Base-by-base conservation (phyloP, 805 yeast genomes). In the Zygoascus biomembranicola region DNA sequence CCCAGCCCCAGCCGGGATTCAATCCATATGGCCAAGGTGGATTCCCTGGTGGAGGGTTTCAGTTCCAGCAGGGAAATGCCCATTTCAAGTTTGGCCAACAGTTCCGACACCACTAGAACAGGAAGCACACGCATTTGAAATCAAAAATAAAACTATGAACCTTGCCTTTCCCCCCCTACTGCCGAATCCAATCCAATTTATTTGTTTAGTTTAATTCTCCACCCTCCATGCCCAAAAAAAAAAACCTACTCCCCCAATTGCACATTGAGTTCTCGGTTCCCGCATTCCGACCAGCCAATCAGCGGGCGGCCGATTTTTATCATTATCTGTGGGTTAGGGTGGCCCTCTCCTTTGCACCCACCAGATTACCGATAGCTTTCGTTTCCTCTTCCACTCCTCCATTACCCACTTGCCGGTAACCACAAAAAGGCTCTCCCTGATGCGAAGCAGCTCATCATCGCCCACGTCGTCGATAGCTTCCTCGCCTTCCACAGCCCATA, bases 41-140 rank as follows among this genome's bases (percentile, higher is more conserved):
- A 5, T 11, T 11, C 50, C 32, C 10, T 16, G 46, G 32, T n/a
- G 54, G 54, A 6, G 49, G 49, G 37, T 54, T 54, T 51, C 52
- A 44, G 35, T 47, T 23, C 35, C 50, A 52, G 47, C 28, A 35
- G 26, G 26, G 26, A 14, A 18, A 18, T 14, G 23, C 26, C 44
- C 44, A 19, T 6, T 42, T 42, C 20, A 16, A 42, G 26, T 42
- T 42, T 42, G 42, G 42, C 42, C 42, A 37, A 37, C 18, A 14
- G 42, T 14, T 23, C 6, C 39, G 39, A n/a, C 39, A 35, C 16
- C 39, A 35, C 16, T 35, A 11, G n/a, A n/a, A n/a, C n/a, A n/a
- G n/a, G n/a, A n/a, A n/a, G n/a, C n/a, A n/a, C n/a, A n/a, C n/a
- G n/a, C n/a, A n/a, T n/a, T n/a, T n/a, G n/a, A n/a, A n/a, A n/a